Percentiles rank a stretch among this genome's conserved stretches.
These are phyloP conservation scores for Limtongia smithiae DNA, from an alignment of 805 yeast species.

Conservation along the genomic window DNA sequence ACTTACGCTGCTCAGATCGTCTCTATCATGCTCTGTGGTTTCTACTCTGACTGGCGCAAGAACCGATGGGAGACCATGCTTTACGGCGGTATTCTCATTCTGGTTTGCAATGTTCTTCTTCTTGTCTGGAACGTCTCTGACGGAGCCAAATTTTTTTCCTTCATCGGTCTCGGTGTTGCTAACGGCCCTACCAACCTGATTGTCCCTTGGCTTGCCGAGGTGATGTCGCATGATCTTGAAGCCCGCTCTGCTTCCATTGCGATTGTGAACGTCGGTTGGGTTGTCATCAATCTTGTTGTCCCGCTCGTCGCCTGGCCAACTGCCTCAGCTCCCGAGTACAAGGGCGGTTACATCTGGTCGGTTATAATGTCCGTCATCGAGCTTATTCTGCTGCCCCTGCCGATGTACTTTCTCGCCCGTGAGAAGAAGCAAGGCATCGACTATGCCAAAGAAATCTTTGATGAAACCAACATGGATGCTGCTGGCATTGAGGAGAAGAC, in stretches of 20 bases:
- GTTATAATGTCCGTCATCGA: conserved; percentile 11
- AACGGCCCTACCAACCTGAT: conserved; percentile 26
- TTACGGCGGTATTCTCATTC: conserved; percentile 12
- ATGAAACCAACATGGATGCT: background rate
- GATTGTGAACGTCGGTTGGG: conserved; percentile 24
- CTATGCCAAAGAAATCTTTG: background rate
- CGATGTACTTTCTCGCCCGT: conserved; percentile 9
- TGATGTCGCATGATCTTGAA: conserved; percentile 19
- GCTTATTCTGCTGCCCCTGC: conserved; percentile 9
- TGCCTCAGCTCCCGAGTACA: conserved; percentile 4
- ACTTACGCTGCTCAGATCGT: conserved; percentile 60
- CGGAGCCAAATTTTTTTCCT: conserved; percentile 59
- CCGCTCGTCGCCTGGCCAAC: conserved; percentile 26
- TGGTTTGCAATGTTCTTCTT: conserved; percentile 42
- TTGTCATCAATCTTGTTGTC: conserved; percentile 20
- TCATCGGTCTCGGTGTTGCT: conserved; percentile 29
- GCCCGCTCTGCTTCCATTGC: conserved; percentile 24
- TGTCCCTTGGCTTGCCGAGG: conserved; percentile 26
- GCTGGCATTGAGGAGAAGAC: conserved; percentile 1
- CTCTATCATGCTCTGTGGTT: conserved; percentile 32
- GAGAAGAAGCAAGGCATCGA: conserved; percentile 12
- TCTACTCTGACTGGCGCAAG: conserved; percentile 44
- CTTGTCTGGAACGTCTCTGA: conserved; percentile 56
- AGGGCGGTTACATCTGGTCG: conserved; percentile 18
- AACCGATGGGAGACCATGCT: conserved; percentile 21